Evolutionary conservation across 345 rosid species (phyloP), one percentile per base, ranked within the genome.

Genomic region (Microthlaspi erraticum): DNA sequence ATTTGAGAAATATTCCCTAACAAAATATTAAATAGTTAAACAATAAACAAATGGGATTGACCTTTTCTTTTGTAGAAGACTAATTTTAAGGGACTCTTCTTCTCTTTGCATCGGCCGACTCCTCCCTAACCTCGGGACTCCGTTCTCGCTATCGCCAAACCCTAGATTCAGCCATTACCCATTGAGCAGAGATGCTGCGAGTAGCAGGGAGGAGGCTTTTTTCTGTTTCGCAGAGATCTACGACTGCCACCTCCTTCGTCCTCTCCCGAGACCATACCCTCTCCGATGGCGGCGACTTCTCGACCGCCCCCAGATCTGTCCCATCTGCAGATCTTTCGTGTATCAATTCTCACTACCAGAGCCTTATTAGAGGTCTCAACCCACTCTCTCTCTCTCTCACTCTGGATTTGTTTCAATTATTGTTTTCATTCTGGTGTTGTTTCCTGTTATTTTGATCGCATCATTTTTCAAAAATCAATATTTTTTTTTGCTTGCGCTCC

Each of bases 161-260:
- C 79, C 76, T 76, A 76, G 67, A 16, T 31, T 20, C 36, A 17
- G 20, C 56, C 53, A 49, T 76, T 11, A 37, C 54, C 10, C 39
- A 10, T 53, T 12, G n/a, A 56, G 55, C 79, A 33, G 75, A 68
- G 84, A 92, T 89, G 98, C 79, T 92, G 75, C 81, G 92, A 52
- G 75, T 85, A 41, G 90, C 92, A n/a, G 93, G 88, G 80, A 89
- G 84, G 86, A 89, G 89, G 73, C 77, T 89, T 61, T 82, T 87
- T 4, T 83, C 86, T 68, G 60, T 80, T 16, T 44, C 80, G 1
- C 79, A 85, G 85, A 79, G 78, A 77, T 68, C 83, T 17, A 60
- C 81, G 8, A 80, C 68, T 39, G 64, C 85, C 12, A 48, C 81
- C 60, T 81, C 85, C 51, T 65, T 81, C 60, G 67, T 72, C 64